A percentile compares a stretch with the other conserved stretches of the same genome.
Evolutionary conservation across 306 rosid species (phyloP).

Genomic region (Vigna radiata): DNA sequence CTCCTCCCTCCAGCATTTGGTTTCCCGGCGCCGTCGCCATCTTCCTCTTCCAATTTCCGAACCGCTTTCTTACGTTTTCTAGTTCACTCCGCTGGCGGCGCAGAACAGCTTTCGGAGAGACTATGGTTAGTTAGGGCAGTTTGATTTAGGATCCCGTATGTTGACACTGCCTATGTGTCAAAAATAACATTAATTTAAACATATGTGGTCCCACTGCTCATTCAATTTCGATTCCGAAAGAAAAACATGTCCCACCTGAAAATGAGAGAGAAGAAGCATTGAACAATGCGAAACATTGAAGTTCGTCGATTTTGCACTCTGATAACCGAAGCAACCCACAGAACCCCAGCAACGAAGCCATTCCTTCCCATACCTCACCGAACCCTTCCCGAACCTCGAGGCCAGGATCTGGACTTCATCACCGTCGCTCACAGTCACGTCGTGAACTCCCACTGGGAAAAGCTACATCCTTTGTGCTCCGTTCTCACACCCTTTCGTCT

Average conservation of each 20-base stretch:
- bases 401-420: constrained; percentile 82
- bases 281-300: constrained; percentile 33
- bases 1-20: constrained; percentile 62
- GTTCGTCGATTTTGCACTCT: constrained; percentile 55
- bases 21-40: constrained; percentile 72
- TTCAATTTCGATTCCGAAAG: no score
- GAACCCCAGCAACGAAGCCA: constrained; percentile 24
- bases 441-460: constrained; percentile 79
- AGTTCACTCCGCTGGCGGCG: not conserved
- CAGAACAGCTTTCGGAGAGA: not conserved
- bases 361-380: constrained; percentile 69
- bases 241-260: no score
- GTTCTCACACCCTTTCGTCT: constrained; percentile 67
- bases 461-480: constrained; percentile 58
- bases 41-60: not conserved
- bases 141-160: no score
- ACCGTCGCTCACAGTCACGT: constrained; percentile 75
- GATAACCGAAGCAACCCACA: not conserved
- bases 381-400: constrained; percentile 68
- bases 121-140: no score
- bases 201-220: no score
- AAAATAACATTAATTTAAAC: no score
- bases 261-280: no score
- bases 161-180: no score
- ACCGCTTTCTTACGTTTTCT: not conserved